phyloP scores from a whole-genome alignment of 192 early-diverging fungal species.

The Cladochytrium replicatum region DNA sequence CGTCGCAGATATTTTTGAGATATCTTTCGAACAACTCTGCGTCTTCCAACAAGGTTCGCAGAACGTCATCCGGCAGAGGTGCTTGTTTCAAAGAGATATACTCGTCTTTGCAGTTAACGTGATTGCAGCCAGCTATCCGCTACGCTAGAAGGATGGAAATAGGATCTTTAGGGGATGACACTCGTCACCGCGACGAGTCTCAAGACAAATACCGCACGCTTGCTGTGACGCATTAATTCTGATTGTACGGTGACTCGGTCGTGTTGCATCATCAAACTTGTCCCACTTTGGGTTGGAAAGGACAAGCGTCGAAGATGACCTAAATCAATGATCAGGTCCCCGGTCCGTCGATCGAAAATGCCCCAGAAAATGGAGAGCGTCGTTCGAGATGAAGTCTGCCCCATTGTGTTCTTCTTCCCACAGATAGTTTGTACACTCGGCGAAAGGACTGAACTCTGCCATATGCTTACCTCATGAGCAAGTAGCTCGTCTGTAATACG shows the following conservation, averaged over 20 bases:
- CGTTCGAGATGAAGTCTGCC: neutral
- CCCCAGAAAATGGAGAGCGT: neutral
- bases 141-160: no score
- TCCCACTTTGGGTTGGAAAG: neutral
- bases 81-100: neutral
- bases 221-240: constrained; percentile 10
- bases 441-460: no score
- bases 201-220: constrained; percentile 25
- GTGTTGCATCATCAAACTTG: no score
- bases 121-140: constrained; percentile 15
- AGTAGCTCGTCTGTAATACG: no score
- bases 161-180: no score
- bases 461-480: no score
- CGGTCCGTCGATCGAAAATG: no score
- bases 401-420: constrained; percentile 14
- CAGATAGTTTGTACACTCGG: no score
- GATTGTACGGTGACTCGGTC: neutral
- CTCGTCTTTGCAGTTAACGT: constrained; percentile 11
- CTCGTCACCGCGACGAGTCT: constrained; percentile 3
- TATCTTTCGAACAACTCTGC: constrained; percentile 14
- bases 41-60: neutral
- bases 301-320: neutral
- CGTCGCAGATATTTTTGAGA: neutral
- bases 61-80: constrained; percentile 1
- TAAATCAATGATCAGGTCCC: neutral